Evolutionary conservation across 2,329 filamentous ascomycete species (phyloP).

Genomic region (Endothia cerciana): DNA sequence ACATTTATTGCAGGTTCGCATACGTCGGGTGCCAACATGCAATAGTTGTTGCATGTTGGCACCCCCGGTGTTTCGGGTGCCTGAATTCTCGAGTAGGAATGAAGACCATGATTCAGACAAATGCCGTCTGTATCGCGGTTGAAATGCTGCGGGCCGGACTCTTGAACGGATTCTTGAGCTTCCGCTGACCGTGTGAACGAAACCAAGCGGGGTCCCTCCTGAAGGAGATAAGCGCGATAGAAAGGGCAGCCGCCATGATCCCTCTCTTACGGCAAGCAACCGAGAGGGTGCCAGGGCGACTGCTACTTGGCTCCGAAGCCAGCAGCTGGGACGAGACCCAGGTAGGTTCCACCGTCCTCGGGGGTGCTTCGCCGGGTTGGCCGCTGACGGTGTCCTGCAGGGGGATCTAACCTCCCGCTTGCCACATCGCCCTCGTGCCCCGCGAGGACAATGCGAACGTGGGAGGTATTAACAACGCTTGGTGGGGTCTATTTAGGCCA

Average conservation of each 20-base stretch:
- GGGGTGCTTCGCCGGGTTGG: not conserved
- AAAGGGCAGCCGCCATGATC: constrained; percentile 46
- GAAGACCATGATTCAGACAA: constrained; percentile 31
- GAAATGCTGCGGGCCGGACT: constrained; percentile 3
- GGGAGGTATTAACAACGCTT: constrained; percentile 32
- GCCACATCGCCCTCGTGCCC: constrained; percentile 33
- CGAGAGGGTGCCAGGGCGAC: constrained; percentile 39
- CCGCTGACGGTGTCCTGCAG: not conserved
- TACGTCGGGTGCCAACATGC: not conserved
- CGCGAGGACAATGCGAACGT: constrained; percentile 29
- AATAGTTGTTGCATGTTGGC: not conserved
- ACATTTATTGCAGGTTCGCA: not conserved
- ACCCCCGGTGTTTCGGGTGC: not conserved
- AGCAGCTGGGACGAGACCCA: constrained; percentile 61
- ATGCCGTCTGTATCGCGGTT: constrained; percentile 27
- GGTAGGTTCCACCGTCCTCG: constrained; percentile 42
- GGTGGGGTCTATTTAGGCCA: constrained; percentile 26
- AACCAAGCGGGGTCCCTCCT: constrained; percentile 51
- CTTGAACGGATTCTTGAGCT: constrained; percentile 16
- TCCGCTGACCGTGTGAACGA: constrained; percentile 13
- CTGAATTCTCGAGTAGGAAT: not conserved
- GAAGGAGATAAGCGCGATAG: constrained; percentile 64
- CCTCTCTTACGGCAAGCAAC: constrained; percentile 25
- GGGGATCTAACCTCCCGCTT: not conserved
- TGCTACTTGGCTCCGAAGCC: constrained; percentile 60